phyloP scores from a whole-genome alignment of 352 stramenopile genomes.

The Pythium phragmiticola region DNA sequence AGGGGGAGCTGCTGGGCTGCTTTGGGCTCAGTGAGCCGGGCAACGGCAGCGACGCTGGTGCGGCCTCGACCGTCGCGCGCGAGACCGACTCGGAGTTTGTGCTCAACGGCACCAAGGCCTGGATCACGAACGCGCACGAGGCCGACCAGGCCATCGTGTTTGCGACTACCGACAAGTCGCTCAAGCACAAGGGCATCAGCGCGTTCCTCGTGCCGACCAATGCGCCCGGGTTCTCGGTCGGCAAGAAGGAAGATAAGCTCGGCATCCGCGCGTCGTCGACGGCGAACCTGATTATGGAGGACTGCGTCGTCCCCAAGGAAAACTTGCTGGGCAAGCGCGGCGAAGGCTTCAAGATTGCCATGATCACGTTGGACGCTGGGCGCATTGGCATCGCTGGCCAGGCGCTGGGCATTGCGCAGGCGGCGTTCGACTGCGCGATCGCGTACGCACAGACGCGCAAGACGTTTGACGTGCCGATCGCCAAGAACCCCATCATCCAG shows the following conservation, averaged over 20 bases:
- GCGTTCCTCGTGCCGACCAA: slow-evolving; percentile 95
- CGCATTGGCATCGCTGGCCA: slow-evolving; percentile 96
- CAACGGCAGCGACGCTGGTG: slow-evolving; percentile 94
- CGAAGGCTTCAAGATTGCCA: slow-evolving; percentile 90
- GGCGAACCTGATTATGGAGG: slow-evolving; percentile 96
- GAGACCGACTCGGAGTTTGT: slow-evolving; percentile 89
- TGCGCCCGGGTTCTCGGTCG: slow-evolving; percentile 91
- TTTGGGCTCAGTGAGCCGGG: slow-evolving; percentile 94
- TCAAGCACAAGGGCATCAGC: slow-evolving; percentile 96
- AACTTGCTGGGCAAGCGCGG: slow-evolving; percentile 83
- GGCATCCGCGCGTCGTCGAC: slow-evolving; percentile 97
- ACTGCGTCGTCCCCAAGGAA: slow-evolving; percentile 90
- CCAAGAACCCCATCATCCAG: slow-evolving; percentile 86
- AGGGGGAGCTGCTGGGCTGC: slow-evolving; percentile 91
- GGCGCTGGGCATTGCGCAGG: slow-evolving; percentile 95
- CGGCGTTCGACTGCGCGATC: slow-evolving; percentile 94
- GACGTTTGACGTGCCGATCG: slow-evolving; percentile 93
- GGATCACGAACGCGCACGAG: slow-evolving; percentile 96
- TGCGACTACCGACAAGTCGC: slow-evolving; percentile 96
- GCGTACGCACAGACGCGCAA: slow-evolving; percentile 94
- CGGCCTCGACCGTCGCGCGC: slow-evolving; percentile 91
- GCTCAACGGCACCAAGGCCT: slow-evolving; percentile 97
- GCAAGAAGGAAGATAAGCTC: slow-evolving; percentile 98
- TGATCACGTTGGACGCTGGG: slow-evolving; percentile 92
- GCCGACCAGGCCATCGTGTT: slow-evolving; percentile 94